phyloP scores from a whole-genome alignment of 352 stramenopile species.

The Globisporangium recalcitrans region DNA sequence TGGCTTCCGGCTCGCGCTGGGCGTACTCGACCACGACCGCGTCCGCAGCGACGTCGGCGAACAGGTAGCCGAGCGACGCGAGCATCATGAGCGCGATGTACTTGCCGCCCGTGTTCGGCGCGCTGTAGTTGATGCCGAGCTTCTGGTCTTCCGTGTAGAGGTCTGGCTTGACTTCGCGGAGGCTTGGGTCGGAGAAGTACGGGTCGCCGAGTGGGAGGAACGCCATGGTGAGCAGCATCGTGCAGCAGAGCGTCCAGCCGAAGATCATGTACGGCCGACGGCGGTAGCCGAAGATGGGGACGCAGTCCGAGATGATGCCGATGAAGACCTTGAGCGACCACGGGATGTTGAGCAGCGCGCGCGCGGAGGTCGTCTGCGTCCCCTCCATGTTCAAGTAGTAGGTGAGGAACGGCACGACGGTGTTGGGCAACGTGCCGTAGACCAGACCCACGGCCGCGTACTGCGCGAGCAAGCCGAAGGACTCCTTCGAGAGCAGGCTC shows the following conservation, averaged over 20 bases:
- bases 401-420: conserved; percentile 40
- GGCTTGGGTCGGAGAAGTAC: conserved; percentile 32
- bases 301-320: conserved; percentile 43
- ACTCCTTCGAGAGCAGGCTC: conserved; percentile 30
- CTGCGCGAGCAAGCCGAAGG: conserved; percentile 39
- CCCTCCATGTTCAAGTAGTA: conserved; percentile 50
- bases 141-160: conserved; percentile 22
- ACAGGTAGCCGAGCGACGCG: conserved; percentile 39
- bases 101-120: conserved; percentile 26
- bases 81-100: conserved; percentile 46
- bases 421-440: conserved; percentile 34
- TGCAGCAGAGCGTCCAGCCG: conserved; percentile 34
- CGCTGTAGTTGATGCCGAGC: conserved; percentile 29
- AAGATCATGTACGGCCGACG: conserved; percentile 53
- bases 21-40: conserved; percentile 48
- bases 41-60: conserved; percentile 46
- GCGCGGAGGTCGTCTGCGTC: conserved; percentile 32
- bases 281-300: conserved; percentile 46
- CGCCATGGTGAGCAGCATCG: conserved; percentile 40
- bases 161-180: conserved; percentile 27
- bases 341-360: conserved; percentile 32
- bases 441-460: conserved; percentile 43
- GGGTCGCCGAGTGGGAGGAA: conserved; percentile 29
- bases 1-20: conserved; percentile 40
- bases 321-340: conserved; percentile 62